phyloP scores from a whole-genome alignment of 2,329 filamentous ascomycete species.

The Eutypa lata region DNA sequence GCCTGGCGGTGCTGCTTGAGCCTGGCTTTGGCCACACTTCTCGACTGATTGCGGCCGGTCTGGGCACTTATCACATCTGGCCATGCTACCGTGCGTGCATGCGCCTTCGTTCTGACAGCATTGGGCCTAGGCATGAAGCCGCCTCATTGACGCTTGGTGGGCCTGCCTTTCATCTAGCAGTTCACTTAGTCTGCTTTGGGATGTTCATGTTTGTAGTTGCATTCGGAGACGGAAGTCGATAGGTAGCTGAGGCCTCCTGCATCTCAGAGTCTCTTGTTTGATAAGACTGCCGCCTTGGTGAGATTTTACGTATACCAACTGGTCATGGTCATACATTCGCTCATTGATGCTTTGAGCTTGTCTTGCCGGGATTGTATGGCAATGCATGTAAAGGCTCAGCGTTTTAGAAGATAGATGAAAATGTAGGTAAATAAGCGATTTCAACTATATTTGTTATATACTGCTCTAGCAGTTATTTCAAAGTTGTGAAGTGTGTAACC shows the following conservation, averaged over 20 bases:
- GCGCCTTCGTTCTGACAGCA: conserved; percentile 26
- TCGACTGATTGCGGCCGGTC: conserved; percentile 33
- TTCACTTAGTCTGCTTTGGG: conserved; percentile 37
- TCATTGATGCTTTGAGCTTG: too few relatives aligned
- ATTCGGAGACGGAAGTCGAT: not conserved
- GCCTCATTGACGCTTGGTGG: conserved; percentile 38
- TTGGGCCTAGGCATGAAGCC: conserved; percentile 3
- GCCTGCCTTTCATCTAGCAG: conserved; percentile 41
- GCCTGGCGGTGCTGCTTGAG: conserved; percentile 32
- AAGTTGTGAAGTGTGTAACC: too few relatives aligned
- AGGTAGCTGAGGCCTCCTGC: not conserved
- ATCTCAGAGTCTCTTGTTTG: not conserved
- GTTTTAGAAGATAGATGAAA: too few relatives aligned
- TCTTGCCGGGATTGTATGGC: too few relatives aligned
- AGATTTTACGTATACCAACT: too few relatives aligned
- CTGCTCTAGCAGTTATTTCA: too few relatives aligned
- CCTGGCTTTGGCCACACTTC: conserved; percentile 28
- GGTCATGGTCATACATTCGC: too few relatives aligned
- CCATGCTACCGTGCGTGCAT: conserved; percentile 41
- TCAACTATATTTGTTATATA: too few relatives aligned
- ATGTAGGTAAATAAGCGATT: too few relatives aligned
- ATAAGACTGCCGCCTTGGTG: not conserved
- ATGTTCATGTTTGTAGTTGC: conserved; percentile 28
- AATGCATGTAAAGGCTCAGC: too few relatives aligned
- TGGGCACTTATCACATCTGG: conserved; percentile 49